These are phyloP conservation scores for Sugiyamaella paludigena DNA, from an alignment of 1,139 yeast species.

Conservation along the genomic window DNA sequence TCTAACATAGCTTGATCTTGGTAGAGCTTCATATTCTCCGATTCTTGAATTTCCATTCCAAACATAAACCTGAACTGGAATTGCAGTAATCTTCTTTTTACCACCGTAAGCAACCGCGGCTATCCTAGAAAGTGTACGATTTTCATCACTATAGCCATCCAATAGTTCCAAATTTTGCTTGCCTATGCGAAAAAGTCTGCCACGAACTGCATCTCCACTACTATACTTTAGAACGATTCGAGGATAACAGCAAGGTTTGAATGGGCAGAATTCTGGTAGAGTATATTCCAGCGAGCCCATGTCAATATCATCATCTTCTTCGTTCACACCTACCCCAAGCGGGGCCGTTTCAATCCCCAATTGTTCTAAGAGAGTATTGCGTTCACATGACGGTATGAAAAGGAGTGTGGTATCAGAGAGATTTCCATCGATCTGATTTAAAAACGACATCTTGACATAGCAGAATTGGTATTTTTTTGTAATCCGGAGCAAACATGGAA, in stretches of 20 bases:
- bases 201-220: neutral
- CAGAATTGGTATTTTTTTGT: too few relatives aligned
- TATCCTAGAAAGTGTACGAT: constrained; percentile 15
- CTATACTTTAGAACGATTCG: neutral
- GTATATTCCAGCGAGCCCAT: too few relatives aligned
- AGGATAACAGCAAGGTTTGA: constrained; percentile 1
- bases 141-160: constrained; percentile 18
- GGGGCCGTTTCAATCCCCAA: too few relatives aligned
- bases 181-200: neutral
- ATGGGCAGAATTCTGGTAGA: neutral
- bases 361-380: too few relatives aligned
- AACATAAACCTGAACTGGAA: constrained; percentile 16
- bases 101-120: constrained; percentile 1
- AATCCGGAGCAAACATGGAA: too few relatives aligned
- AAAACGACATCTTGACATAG: too few relatives aligned
- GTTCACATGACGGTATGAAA: too few relatives aligned
- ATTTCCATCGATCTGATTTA: too few relatives aligned
- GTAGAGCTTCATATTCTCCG: constrained; percentile 22
- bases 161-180: constrained; percentile 5
- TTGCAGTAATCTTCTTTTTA: neutral
- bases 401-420: too few relatives aligned
- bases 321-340: neutral
- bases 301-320: too few relatives aligned
- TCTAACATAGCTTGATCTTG: too few relatives aligned
- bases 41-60: constrained; percentile 24